Evolutionary conservation across 2,329 filamentous ascomycete genomes (phyloP).

Genomic region (Colletotrichum incanum): DNA sequence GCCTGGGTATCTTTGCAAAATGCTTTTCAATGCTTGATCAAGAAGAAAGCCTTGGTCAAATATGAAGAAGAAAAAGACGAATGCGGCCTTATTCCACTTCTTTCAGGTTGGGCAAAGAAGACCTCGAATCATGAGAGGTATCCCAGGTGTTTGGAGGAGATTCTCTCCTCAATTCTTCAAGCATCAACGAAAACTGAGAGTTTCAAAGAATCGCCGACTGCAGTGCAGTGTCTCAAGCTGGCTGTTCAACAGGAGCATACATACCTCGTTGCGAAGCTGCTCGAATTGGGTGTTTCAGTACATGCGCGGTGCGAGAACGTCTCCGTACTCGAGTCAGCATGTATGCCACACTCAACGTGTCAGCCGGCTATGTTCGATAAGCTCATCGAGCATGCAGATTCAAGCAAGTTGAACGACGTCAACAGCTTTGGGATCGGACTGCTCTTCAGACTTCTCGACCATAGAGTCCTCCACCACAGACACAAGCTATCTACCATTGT

Average conservation of each 20-base stretch:
- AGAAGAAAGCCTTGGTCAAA: background rate
- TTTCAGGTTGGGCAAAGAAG: background rate
- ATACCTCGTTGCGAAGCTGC: background rate
- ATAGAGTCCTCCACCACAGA: background rate
- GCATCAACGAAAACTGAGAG: background rate
- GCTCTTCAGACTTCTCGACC: constrained; percentile 4
- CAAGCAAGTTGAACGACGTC: background rate
- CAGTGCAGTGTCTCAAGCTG: constrained; percentile 2
- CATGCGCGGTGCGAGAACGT: background rate
- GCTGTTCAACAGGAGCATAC: background rate
- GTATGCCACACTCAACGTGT: background rate
- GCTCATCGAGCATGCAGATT: constrained; percentile 5
- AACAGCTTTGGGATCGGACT: background rate
- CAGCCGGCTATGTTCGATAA: constrained; percentile 2
- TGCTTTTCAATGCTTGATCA: constrained; percentile 21
- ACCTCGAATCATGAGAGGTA: too few species aligned
- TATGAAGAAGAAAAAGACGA: constrained; percentile 18
- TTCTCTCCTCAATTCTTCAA: constrained; percentile 1
- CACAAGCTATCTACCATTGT: constrained; percentile 8
- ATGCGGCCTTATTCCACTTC: constrained; percentile 2
- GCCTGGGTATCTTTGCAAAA: background rate
- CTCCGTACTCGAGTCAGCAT: constrained; percentile 6
- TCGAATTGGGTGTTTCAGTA: constrained; percentile 9
- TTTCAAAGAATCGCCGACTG: constrained; percentile 6
- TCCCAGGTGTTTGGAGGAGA: background rate